These are phyloP conservation scores for Irineochytrium annulatum DNA, from an alignment of 192 early-diverging fungal genomes.

Conservation along the genomic window DNA sequence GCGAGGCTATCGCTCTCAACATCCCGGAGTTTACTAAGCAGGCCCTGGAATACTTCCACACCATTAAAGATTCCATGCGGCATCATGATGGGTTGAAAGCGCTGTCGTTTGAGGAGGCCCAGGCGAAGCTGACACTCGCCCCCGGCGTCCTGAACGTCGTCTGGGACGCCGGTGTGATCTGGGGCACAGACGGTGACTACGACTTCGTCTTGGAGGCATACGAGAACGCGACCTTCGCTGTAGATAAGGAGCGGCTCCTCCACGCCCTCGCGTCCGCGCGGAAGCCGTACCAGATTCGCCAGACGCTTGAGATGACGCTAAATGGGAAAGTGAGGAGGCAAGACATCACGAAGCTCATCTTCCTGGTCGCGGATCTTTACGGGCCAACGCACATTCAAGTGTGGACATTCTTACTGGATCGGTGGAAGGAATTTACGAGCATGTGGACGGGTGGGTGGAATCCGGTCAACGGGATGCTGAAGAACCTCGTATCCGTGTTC, in stretches of 20 bases:
- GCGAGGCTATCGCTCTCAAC: conserved; percentile 18
- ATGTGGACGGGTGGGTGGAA: conserved; percentile 12
- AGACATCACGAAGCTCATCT: conserved; percentile 20
- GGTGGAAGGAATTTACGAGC: conserved; percentile 16
- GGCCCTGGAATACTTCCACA: conserved; percentile 24
- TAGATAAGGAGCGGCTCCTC: conserved; percentile 25
- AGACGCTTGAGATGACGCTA: conserved; percentile 23
- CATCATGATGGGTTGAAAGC: not conserved
- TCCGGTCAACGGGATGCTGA: conserved; percentile 25
- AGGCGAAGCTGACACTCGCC: not conserved
- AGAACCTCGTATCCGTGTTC: conserved; percentile 16
- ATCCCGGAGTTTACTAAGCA: conserved; percentile 7
- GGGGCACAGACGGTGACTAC: conserved; percentile 26
- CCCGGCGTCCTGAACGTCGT: conserved; percentile 31
- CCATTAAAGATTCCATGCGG: conserved; percentile 3
- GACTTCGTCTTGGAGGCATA: conserved; percentile 27
- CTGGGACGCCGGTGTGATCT: conserved; percentile 33
- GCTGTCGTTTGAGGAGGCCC: not conserved
- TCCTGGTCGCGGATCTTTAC: conserved; percentile 11
- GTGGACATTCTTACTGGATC: conserved; percentile 31
- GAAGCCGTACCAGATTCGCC: conserved; percentile 14
- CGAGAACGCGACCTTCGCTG: conserved; percentile 21
- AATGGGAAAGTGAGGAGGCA: conserved; percentile 22
- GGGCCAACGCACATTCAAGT: conserved; percentile 3
- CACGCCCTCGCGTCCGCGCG: conserved; percentile 21